Conservation (phyloP, 208 protist genomes). For the Trypanosoma platydactyli region DNA sequence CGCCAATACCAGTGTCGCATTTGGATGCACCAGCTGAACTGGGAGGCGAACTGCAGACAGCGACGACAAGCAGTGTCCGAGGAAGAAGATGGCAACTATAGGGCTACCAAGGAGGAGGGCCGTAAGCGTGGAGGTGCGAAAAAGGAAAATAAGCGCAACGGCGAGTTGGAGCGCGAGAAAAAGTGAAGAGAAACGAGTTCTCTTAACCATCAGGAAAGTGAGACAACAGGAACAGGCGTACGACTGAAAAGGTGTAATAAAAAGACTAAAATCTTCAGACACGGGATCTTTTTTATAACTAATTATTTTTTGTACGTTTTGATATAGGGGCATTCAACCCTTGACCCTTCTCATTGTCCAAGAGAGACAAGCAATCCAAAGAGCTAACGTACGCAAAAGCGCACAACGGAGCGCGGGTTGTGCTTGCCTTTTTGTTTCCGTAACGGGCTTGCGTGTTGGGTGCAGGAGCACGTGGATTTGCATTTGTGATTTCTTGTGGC, state of each 20-base stretch:
- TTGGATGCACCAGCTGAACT: conserved; percentile 91
- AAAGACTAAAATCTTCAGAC: no score
- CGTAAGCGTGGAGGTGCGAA: conserved; percentile 15
- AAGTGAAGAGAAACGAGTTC: not conserved
- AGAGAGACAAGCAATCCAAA: no score
- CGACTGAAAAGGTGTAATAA: no score
- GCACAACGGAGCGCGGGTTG: no score
- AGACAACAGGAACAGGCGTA: no score
- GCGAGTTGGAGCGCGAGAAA: not conserved
- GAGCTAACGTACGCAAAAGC: no score
- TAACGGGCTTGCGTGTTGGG: no score
- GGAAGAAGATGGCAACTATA: conserved; percentile 2
- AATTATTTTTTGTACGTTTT: no score
- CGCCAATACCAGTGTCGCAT: conserved; percentile 86
- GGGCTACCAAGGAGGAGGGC: not conserved
- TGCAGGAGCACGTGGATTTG: not conserved
- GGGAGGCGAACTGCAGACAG: conserved; percentile 38
- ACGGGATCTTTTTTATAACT: no score
- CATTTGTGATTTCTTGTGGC: not conserved
- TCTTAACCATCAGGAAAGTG: no score
- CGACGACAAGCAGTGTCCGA: not conserved
- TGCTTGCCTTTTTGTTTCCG: not conserved
- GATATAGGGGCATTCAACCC: no score
- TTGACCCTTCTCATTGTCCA: no score
- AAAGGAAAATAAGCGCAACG: conserved; percentile 18